A percentile compares a stretch with the other conserved stretches of the same genome.
Evolutionary conservation across 768 basidiomycete species (phyloP).

Genomic region (Podaxis carcinomalis): DNA sequence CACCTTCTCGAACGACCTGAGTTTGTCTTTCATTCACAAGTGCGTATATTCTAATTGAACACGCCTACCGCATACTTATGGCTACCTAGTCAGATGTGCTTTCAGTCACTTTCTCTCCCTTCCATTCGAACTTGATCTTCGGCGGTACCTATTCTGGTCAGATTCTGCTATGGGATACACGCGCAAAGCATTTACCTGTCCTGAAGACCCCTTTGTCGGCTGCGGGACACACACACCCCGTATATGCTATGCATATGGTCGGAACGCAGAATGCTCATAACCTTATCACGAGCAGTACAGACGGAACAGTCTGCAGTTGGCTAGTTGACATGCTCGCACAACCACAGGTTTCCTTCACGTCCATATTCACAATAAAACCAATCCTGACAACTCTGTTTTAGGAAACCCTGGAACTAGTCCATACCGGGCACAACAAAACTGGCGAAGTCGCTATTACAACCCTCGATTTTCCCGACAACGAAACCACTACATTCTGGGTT

Average conservation of each 20-base stretch:
- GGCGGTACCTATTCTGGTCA: slow-evolving; percentile 99
- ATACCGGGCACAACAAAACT: slow-evolving; percentile 92
- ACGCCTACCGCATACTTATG: not conserved
- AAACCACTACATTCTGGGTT: slow-evolving; percentile 95
- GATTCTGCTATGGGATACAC: slow-evolving; percentile 96
- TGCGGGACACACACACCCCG: slow-evolving; percentile 96
- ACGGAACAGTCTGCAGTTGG: slow-evolving; percentile 97
- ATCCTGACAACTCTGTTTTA: slow-evolving; percentile 25
- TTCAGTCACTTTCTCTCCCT: slow-evolving; percentile 94
- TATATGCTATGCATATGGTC: slow-evolving; percentile 98
- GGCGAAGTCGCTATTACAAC: slow-evolving; percentile 94
- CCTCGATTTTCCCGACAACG: slow-evolving; percentile 92
- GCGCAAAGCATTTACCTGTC: slow-evolving; percentile 93
- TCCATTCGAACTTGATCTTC: slow-evolving; percentile 95
- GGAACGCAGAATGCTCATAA: slow-evolving; percentile 99
- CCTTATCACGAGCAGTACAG: slow-evolving; percentile 93
- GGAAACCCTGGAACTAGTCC: slow-evolving; percentile 92
- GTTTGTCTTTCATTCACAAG: slow-evolving; percentile 98
- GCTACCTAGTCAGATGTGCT: slow-evolving; percentile 85
- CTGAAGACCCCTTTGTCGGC: slow-evolving; percentile 95
- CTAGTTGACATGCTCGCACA: slow-evolving; percentile 97
- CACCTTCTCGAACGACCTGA: slow-evolving; percentile 94
- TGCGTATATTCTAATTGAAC: slow-evolving; percentile 31
- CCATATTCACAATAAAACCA: not conserved
- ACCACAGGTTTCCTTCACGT: slow-evolving; percentile 64